These are phyloP conservation scores for Suillus brevipes DNA, from an alignment of 768 basidiomycete species.

Conservation along the genomic window DNA sequence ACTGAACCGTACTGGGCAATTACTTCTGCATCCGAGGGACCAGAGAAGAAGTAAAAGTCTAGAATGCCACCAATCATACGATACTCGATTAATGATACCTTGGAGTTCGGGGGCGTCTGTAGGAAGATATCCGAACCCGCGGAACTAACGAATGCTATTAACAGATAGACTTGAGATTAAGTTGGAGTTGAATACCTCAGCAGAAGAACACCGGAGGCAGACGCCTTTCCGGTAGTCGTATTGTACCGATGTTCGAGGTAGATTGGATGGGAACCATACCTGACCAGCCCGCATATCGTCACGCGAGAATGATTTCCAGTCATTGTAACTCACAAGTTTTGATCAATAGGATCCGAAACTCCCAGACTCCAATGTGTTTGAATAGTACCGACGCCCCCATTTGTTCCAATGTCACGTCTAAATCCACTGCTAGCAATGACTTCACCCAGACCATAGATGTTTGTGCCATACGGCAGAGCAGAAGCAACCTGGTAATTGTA, in stretches of 20 bases:
- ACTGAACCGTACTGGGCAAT: slow-evolving; percentile 69
- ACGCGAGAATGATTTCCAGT: not conserved
- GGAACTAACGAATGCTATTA: slow-evolving; percentile 41
- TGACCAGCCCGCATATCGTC: slow-evolving; percentile 21
- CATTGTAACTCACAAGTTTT: slow-evolving; percentile 55
- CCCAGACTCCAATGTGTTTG: slow-evolving; percentile 73
- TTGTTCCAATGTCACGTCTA: slow-evolving; percentile 55
- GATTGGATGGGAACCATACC: slow-evolving; percentile 74
- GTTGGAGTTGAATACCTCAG: slow-evolving; percentile 45
- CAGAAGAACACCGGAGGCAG: slow-evolving; percentile 79
- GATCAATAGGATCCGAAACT: slow-evolving; percentile 58
- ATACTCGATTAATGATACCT: slow-evolving; percentile 66
- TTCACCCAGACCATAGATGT: slow-evolving; percentile 80
- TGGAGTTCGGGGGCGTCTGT: slow-evolving; percentile 53
- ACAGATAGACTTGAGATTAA: not conserved
- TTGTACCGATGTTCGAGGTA: slow-evolving; percentile 74
- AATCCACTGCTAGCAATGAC: slow-evolving; percentile 69
- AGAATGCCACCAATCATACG: slow-evolving; percentile 74
- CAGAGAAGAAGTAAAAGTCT: slow-evolving; percentile 78
- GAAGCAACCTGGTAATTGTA: slow-evolving; percentile 50
- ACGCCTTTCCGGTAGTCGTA: slow-evolving; percentile 45
- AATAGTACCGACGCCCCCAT: slow-evolving; percentile 52
- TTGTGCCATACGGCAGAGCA: slow-evolving; percentile 61
- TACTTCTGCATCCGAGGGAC: slow-evolving; percentile 50
- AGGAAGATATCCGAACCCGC: slow-evolving; percentile 73